Evolutionary conservation across 768 basidiomycete genomes (phyloP).

Genomic region (Boletus rubescentipes): DNA sequence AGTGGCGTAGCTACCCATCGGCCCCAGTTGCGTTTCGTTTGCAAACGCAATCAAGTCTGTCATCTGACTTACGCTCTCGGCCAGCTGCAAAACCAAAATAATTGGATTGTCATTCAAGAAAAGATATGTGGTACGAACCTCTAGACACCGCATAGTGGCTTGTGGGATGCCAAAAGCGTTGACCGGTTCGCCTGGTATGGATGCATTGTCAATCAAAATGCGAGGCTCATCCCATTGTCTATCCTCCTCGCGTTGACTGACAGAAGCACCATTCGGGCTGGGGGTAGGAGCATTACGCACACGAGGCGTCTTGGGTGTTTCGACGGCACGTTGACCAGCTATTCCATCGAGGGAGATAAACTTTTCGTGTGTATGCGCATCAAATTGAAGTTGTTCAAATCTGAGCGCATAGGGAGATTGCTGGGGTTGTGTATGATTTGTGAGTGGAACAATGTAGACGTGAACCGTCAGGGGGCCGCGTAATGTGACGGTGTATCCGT

Average conservation of each 20-base stretch:
- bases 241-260: constrained; percentile 46
- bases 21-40: constrained; percentile 52
- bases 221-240: constrained; percentile 68
- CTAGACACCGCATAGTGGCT: constrained; percentile 85
- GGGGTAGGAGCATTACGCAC: constrained; percentile 35
- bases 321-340: constrained; percentile 45
- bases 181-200: constrained; percentile 80
- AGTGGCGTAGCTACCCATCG: constrained; percentile 54
- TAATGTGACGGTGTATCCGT: constrained; percentile 76
- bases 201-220: constrained; percentile 55
- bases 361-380: constrained; percentile 72
- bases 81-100: constrained; percentile 46
- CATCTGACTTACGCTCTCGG: constrained; percentile 82
- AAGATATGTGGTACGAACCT: constrained; percentile 44
- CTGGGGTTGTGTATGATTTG: constrained; percentile 19
- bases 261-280: constrained; percentile 29
- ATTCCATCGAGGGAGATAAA: constrained; percentile 67
- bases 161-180: constrained; percentile 89
- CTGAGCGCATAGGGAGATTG: constrained; percentile 43
- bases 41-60: constrained; percentile 71
- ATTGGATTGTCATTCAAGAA: constrained; percentile 3
- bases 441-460: constrained; percentile 39
- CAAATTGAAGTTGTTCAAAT: constrained; percentile 74
- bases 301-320: constrained; percentile 41
- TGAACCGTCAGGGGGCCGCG: constrained; percentile 74